Evolutionary conservation across 208 protist genomes (phyloP).

Genomic region (Trypanosoma melophagium): DNA sequence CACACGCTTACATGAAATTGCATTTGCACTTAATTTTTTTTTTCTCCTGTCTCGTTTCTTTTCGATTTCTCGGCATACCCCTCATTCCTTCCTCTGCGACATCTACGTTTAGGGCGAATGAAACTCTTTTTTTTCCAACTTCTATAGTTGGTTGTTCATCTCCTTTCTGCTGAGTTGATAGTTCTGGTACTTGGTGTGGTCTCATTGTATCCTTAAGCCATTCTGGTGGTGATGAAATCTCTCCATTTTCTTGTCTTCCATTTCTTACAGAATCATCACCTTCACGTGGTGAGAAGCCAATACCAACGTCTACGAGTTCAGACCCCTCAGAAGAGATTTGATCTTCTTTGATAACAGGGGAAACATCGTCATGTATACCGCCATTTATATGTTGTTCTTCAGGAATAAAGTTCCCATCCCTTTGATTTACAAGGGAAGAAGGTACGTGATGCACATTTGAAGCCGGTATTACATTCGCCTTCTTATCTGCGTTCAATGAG

Average conservation of each 20-base stretch:
- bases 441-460: too few relatives aligned
- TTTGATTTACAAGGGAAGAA: neutral
- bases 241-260: neutral
- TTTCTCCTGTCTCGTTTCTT: slow-evolving; percentile 30
- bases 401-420: neutral
- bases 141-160: neutral
- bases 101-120: neutral
- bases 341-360: neutral
- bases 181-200: neutral
- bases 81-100: neutral
- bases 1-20: slow-evolving; percentile 39
- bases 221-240: neutral
- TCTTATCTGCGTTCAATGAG: neutral
- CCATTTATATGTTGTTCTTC: neutral
- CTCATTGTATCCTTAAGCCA: neutral
- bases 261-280: neutral
- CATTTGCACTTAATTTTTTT: slow-evolving; percentile 52
- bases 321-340: neutral
- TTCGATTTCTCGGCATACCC: neutral
- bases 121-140: slow-evolving; percentile 6
- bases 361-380: too few relatives aligned
- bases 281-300: slow-evolving; percentile 16
- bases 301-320: slow-evolving; percentile 9
- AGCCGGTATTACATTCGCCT: too few relatives aligned
- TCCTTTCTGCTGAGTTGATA: neutral